Conservation (phyloP, 83 land plant genomes). For the Thuja plicata region DNA sequence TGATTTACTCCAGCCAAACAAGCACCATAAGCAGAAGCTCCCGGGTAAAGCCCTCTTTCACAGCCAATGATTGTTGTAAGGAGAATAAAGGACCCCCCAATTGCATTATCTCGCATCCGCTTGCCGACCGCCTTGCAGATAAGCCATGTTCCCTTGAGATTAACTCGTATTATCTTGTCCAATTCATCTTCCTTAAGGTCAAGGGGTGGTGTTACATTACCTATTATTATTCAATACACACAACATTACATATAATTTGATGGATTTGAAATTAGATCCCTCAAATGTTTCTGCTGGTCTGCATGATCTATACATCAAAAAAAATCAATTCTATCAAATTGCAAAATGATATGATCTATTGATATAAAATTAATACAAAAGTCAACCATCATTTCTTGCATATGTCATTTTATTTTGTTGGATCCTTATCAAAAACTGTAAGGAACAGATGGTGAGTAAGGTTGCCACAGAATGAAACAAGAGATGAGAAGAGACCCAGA, state of each 20-base stretch:
- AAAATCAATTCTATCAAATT: neutral
- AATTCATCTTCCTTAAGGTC: constrained; percentile 47
- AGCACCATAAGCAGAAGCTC: constrained; percentile 81
- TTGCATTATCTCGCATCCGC: constrained; percentile 55
- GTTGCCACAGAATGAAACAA: too few species aligned
- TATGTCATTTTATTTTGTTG: neutral
- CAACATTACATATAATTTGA: neutral
- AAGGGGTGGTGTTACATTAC: constrained; percentile 43
- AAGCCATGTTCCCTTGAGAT: constrained; percentile 80
- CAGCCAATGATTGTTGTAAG: constrained; percentile 76
- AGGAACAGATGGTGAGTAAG: too few species aligned
- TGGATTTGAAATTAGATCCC: neutral
- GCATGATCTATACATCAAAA: neutral
- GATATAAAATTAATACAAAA: neutral
- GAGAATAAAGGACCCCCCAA: constrained; percentile 81
- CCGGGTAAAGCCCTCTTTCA: constrained; percentile 84
- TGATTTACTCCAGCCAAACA: constrained; percentile 87
- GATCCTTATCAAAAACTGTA: too few species aligned
- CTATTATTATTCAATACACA: constrained; percentile 29
- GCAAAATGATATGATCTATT: neutral
- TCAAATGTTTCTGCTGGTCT: neutral
- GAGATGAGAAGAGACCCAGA: too few species aligned
- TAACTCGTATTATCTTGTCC: constrained; percentile 53
- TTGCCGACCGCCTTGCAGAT: constrained; percentile 66
- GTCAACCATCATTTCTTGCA: neutral